A percentile compares a stretch with the other conserved stretches of the same genome.
Conservation (phyloP, 1,284 basidiomycete species). For the Vanrija pseudolonga region DNA sequence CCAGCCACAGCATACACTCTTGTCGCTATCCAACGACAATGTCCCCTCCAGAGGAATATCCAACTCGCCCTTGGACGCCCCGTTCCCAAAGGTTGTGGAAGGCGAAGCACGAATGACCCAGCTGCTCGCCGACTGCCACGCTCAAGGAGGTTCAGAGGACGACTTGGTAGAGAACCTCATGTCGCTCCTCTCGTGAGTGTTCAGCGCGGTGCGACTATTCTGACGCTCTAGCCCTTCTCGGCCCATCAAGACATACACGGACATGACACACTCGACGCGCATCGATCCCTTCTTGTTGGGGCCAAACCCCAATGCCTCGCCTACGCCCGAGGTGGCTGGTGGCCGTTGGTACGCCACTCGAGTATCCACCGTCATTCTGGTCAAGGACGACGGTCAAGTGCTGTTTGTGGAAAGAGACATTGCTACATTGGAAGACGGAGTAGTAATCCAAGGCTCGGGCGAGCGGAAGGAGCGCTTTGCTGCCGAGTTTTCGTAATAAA, state of each 20-base stretch:
- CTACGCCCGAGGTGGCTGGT: background rate
- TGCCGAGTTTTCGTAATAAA: constrained; percentile 11
- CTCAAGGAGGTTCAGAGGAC: constrained; percentile 16
- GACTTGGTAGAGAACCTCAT: constrained; percentile 37
- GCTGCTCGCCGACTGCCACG: constrained; percentile 24
- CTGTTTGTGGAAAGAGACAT: constrained; percentile 45
- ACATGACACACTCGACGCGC: constrained; percentile 26
- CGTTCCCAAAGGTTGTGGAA: constrained; percentile 42
- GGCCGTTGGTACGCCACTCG: constrained; percentile 43
- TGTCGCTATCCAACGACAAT: constrained; percentile 8
- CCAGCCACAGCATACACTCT: constrained; percentile 23
- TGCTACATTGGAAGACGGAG: constrained; percentile 18
- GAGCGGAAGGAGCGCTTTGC: background rate
- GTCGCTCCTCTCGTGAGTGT: constrained; percentile 35
- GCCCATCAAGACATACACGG: background rate
- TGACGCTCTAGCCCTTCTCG: too few species aligned
- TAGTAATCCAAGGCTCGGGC: background rate
- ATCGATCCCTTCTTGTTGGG: constrained; percentile 28
- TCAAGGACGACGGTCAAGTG: constrained; percentile 36
- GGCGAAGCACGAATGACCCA: constrained; percentile 31
- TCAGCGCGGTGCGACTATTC: too few species aligned
- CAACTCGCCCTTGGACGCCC: constrained; percentile 35
- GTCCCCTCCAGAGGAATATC: constrained; percentile 25
- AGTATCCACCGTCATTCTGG: constrained; percentile 41
- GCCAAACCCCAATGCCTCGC: constrained; percentile 1